Conservation (phyloP, 345 rosid genomes). For the sweet orange (Citrus sinensis) region DVS_A1.0 CM039169.1:6251001-6251500, state of each 20-base stretch:
- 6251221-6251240: conserved; percentile 32
- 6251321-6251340: conserved; percentile 6
- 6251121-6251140: neutral
- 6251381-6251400: neutral
- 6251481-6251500: neutral
- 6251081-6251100: neutral
- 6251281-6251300: conserved; percentile 21
- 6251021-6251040: too few species aligned
- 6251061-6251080: neutral
- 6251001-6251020: too few species aligned
- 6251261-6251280: conserved; percentile 23
- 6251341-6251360: too few species aligned
- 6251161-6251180: conserved; percentile 34
- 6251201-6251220: conserved; percentile 41
- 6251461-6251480: neutral
- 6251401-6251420: neutral
- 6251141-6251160: conserved; percentile 6
- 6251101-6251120: neutral
- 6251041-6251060: neutral
- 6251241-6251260: conserved; percentile 20
- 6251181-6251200: conserved; percentile 7
- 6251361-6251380: too few species aligned
- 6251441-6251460: neutral
- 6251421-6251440: neutral
- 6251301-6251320: conserved; percentile 28